phyloP scores from a whole-genome alignment of 768 basidiomycete genomes.

The Tulasnella sp. region DNA sequence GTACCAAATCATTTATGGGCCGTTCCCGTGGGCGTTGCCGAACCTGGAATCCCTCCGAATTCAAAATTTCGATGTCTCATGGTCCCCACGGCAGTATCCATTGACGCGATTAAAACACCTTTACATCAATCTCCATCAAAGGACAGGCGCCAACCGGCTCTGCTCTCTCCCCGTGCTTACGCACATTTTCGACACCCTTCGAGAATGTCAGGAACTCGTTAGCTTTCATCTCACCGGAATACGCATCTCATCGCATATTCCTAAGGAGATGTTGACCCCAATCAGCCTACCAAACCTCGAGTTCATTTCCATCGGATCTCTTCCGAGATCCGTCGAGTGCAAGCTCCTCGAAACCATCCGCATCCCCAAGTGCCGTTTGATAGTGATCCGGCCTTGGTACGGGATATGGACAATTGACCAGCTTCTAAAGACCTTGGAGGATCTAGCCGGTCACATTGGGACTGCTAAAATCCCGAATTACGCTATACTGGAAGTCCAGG shows the following conservation, averaged over 20 bases:
- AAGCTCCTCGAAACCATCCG: neutral
- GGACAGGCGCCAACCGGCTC: too few relatives aligned
- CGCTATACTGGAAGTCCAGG: too few relatives aligned
- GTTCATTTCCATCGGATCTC: neutral
- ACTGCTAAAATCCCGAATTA: too few relatives aligned
- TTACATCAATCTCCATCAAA: neutral
- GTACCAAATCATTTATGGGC: neutral
- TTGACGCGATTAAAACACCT: neutral
- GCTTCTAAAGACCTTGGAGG: too few relatives aligned
- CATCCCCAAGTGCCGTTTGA: neutral
- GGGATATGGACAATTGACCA: too few relatives aligned
- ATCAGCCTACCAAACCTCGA: neutral
- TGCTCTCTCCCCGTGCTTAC: too few relatives aligned
- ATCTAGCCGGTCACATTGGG: too few relatives aligned
- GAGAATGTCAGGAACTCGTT: neutral
- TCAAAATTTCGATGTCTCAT: neutral
- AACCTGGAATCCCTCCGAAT: neutral
- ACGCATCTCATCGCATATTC: neutral
- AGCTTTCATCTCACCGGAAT: too few relatives aligned
- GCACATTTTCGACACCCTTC: neutral
- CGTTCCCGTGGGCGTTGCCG: neutral
- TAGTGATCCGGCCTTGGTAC: neutral
- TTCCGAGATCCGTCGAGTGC: neutral
- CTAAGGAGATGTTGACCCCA: neutral
- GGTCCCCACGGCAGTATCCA: neutral